phyloP scores from a whole-genome alignment of 2,329 filamentous ascomycete species.

The Pleomassaria siparia region DNA sequence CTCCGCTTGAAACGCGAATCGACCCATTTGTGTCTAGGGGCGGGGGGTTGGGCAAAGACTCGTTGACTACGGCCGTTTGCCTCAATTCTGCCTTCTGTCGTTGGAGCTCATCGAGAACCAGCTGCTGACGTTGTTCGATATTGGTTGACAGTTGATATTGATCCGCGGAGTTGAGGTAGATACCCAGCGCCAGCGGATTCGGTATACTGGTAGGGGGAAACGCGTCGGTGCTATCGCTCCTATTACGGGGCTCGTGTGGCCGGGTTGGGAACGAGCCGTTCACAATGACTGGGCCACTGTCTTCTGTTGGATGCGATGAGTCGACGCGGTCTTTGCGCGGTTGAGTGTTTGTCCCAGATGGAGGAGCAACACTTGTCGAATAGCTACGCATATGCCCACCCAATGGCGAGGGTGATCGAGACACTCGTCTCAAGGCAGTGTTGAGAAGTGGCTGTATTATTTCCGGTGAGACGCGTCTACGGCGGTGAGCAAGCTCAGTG shows the following conservation, averaged over 20 bases:
- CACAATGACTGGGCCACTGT: conserved; percentile 41
- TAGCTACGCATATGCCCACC: conserved; percentile 46
- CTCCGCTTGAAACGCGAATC: conserved; percentile 24
- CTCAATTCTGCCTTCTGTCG: conserved; percentile 28
- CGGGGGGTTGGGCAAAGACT: conserved; percentile 21
- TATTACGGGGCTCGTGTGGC: conserved; percentile 23
- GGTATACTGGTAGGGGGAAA: conserved; percentile 18
- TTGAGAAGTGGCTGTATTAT: conserved; percentile 42
- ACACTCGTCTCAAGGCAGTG: conserved; percentile 38
- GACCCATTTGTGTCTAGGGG: conserved; percentile 22
- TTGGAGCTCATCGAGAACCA: conserved; percentile 36
- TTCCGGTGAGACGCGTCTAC: conserved; percentile 47
- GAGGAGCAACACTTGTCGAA: conserved; percentile 31
- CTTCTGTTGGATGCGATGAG: conserved; percentile 26
- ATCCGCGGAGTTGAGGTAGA: conserved; percentile 25
- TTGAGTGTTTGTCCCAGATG: conserved; percentile 12
- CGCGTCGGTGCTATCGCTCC: conserved; percentile 29
- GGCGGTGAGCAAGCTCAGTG: conserved; percentile 45
- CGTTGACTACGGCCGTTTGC: conserved; percentile 28
- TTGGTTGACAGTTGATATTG: conserved; percentile 28
- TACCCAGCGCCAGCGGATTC: conserved; percentile 22
- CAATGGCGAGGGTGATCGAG: conserved; percentile 52
- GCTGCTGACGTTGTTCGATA: conserved; percentile 31
- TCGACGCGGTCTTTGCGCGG: conserved; percentile 32
- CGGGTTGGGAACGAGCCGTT: conserved; percentile 44